These are phyloP conservation scores for Kodamaea alishanica DNA, from an alignment of 1,139 yeast genomes.

Conservation along the genomic window DNA sequence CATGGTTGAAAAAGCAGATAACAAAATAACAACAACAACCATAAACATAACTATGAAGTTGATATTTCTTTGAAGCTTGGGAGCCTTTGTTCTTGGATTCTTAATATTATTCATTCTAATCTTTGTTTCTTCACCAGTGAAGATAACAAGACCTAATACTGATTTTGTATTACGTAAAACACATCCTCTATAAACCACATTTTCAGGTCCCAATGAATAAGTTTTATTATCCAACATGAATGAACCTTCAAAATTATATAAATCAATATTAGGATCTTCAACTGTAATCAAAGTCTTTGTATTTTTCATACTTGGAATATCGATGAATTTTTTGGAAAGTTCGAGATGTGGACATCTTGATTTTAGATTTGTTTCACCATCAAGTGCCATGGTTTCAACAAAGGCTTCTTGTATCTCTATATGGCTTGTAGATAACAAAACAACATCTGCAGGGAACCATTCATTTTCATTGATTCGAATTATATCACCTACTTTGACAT, in stretches of 20 bases:
- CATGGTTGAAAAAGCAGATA: conserved; percentile 79
- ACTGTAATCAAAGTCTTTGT: conserved; percentile 55
- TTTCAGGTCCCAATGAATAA: conserved; percentile 72
- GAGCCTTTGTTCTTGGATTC: conserved; percentile 89
- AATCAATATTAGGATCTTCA: conserved; percentile 89
- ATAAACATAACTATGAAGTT: conserved; percentile 81
- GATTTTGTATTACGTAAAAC: conserved; percentile 76
- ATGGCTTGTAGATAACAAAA: conserved; percentile 57
- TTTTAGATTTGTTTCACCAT: conserved; percentile 93
- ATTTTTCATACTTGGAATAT: conserved; percentile 50
- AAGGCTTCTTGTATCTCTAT: conserved; percentile 69
- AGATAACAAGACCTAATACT: conserved; percentile 75
- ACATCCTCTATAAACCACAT: conserved; percentile 85
- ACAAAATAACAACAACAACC: conserved; percentile 73
- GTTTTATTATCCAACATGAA: conserved; percentile 27
- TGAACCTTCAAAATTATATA: conserved; percentile 89
- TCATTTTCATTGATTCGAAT: conserved; percentile 72
- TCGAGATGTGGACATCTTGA: conserved; percentile 66
- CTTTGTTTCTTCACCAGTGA: conserved; percentile 94
- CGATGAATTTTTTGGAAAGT: conserved; percentile 46
- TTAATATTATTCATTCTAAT: conserved; percentile 91
- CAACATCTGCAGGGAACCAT: conserved; percentile 89
- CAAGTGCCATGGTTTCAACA: conserved; percentile 95
- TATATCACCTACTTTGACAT: conserved; percentile 81
- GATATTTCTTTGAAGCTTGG: conserved; percentile 78